Evolutionary conservation across 495 filamentous ascomycete genomes (phyloP).

Genomic region (Aspergillus hancockii): DNA sequence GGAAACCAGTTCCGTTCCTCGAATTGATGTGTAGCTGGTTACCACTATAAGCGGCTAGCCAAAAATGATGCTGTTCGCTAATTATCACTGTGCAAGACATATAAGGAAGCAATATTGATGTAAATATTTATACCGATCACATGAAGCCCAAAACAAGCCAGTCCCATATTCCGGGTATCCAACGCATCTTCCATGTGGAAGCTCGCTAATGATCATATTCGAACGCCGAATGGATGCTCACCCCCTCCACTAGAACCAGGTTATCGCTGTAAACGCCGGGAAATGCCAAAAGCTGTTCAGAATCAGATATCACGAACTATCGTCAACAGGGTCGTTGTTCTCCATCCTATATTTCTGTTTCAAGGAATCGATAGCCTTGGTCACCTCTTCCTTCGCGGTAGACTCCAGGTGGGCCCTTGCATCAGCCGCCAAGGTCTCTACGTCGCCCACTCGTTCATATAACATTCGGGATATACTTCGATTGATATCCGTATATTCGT

Average conservation of each 20-base stretch:
- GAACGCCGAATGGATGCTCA: conserved; percentile 21
- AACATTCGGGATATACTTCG: conserved; percentile 77
- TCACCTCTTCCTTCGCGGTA: conserved; percentile 73
- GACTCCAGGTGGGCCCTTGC: conserved; percentile 65
- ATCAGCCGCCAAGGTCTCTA: conserved; percentile 55
- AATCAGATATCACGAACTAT: conserved; percentile 21
- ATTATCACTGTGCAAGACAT: background rate
- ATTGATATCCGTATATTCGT: conserved; percentile 88
- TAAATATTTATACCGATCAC: background rate
- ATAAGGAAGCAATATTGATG: background rate
- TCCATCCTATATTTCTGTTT: conserved; percentile 25
- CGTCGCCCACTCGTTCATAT: conserved; percentile 76
- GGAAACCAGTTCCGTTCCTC: background rate
- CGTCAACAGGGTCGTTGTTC: conserved; percentile 22
- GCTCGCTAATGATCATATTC: conserved; percentile 4
- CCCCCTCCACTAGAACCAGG: conserved; percentile 4
- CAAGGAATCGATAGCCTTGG: conserved; percentile 55
- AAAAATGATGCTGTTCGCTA: background rate
- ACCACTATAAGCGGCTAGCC: background rate
- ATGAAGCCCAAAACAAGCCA: background rate
- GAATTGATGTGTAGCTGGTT: background rate
- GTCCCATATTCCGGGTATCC: conserved; percentile 1
- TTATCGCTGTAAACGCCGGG: conserved; percentile 23
- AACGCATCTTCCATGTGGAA: background rate
- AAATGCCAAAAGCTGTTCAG: conserved; percentile 14